Base-by-base conservation (phyloP, 345 rosid species). In the Eucalyptus coolabah region DNA sequence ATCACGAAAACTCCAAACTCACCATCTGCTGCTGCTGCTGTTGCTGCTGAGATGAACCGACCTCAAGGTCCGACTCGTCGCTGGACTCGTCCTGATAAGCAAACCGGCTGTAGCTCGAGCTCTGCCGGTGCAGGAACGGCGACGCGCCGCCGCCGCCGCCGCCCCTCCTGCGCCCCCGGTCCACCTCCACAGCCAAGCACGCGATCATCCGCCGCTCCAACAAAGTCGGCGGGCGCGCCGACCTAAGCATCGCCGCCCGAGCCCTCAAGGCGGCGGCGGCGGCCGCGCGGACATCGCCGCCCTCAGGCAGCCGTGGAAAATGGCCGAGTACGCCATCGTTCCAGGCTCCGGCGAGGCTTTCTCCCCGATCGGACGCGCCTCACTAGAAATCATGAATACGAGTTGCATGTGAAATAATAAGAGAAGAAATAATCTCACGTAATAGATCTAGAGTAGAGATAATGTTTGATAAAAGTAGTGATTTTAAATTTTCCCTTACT, bases 61-160 rank as follows among this genome's bases (percentile, higher is more conserved):
- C 50, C 89, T 97, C 99, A 19, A 86, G 80, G 56, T 97, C 99
- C 0, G 99, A 95, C 45, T 97, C 99, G 91, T 97, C 99, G 63
- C 96, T 94, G 50, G 96, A 93, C 49, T 86, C 91, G 49, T 96
- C 99, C 88, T 93, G 93, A 90, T 95, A 96, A 30, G 98, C 98
- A 86, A 91, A 93, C 88, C 97, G 92, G 60, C 96, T 94, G 93
- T 95, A 95, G 91, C 91, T 93, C 54, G 92, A 94, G 92, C 89
- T 92, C 90, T 92, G 96, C 88, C 91, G 91, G 89, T 90, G 92
- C 92, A 89, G 91, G 88, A 91, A 90, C 2, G 94, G 96, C 89
- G 90, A 88, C 11, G 91, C 91, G 59, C 89, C 86, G 3, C 88
- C 80, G 15, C 23, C 45, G 45, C 47, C 59, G 59, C 59, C 24